Base-by-base conservation (phyloP, 2,329 filamentous ascomycete species). In the Aphanoascus verrucosus region DNA sequence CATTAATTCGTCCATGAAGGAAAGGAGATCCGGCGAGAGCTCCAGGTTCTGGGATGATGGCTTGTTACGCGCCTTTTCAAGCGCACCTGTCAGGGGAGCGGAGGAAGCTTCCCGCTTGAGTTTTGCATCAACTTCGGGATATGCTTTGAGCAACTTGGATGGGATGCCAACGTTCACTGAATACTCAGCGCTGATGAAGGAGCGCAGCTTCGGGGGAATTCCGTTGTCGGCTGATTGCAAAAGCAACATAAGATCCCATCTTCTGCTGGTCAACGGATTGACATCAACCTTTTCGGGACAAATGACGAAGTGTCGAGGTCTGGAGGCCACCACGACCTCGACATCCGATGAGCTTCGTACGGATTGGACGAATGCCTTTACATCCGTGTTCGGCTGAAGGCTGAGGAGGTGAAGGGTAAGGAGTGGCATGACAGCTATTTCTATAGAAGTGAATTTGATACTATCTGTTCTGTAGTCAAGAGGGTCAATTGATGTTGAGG, bases 1-100 rank as follows among this genome's bases (percentile, higher is more conserved):
- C 46, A 17, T 59, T 19, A 70, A 58, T 12, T 56, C 34, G 11
- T 60, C 55, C 63, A 81, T 77, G 74, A 80, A 84, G 0, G 60
- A 38, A 11, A 71, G 61, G 0, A 84, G 63, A 2, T 77, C 74
- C 0, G 72, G 62, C 14, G 74, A 76, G 7, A 83, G 64, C 60
- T 83, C 79, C 0, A 84, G 71, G 17, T 73, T 72, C 63, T 82
- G 75, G 1, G 71, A 67, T 1, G 61, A 60, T 2, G 54, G n/a
- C 38, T 65, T 45, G 56, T 71, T 34, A 23, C 56, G 34, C 56
- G 68, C 57, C 58, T 67, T 57, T 45, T 66, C 44, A 44, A 73
- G 57, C 4, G 62, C 53, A 7, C 61, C 60, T 14, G 69, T 73
- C 1, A 75, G 58, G 1, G 63, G 56, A 0, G 73, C 72, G 1